Evolutionary conservation across 805 yeast species (phyloP).

Genomic region (Lipomyces starkeyi): DNA sequence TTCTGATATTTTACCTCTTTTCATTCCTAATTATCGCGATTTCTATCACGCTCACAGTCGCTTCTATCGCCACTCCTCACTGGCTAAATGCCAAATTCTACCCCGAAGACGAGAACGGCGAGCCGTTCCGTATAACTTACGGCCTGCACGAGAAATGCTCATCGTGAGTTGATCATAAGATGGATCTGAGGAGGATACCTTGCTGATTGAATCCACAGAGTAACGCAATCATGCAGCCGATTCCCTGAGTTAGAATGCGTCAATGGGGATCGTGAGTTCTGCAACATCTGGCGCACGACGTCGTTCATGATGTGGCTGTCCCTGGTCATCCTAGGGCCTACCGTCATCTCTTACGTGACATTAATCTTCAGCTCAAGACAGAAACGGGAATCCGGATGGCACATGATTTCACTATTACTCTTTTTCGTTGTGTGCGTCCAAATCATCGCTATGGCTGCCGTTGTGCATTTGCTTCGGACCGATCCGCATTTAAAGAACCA

Average conservation of each 20-base stretch:
- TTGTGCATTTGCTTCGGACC: slow-evolving; percentile 19
- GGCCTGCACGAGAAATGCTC: slow-evolving; percentile 34
- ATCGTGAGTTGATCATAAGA: slow-evolving; percentile 17
- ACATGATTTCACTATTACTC: slow-evolving; percentile 22
- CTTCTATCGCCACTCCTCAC: slow-evolving; percentile 29
- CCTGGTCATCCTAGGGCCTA: slow-evolving; percentile 27
- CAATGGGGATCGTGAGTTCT: slow-evolving; percentile 31
- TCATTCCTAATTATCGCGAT: slow-evolving; percentile 16
- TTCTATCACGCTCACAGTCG: slow-evolving; percentile 24
- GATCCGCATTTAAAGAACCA: slow-evolving; percentile 19
- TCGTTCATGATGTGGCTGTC: slow-evolving; percentile 36
- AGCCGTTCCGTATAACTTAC: slow-evolving; percentile 22
- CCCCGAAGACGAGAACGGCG: slow-evolving; percentile 23
- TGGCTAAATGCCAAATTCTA: slow-evolving; percentile 28
- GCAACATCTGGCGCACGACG: slow-evolving; percentile 33
- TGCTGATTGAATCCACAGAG: slow-evolving; percentile 6
- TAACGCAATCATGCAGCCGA: slow-evolving; percentile 24
- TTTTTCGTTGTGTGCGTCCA: slow-evolving; percentile 22
- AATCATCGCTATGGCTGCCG: slow-evolving; percentile 24
- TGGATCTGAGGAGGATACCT: not conserved
- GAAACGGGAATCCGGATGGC: slow-evolving; percentile 32
- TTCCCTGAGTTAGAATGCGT: slow-evolving; percentile 28
- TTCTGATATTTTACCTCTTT: slow-evolving; percentile 26
- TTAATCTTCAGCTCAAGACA: slow-evolving; percentile 22
- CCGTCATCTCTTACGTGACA: slow-evolving; percentile 26